A percentile compares a stretch with the other conserved stretches of the same genome.
Evolutionary conservation across 169 alveolate species (phyloP).

Genomic region (Plasmodium coatneyi): DNA sequence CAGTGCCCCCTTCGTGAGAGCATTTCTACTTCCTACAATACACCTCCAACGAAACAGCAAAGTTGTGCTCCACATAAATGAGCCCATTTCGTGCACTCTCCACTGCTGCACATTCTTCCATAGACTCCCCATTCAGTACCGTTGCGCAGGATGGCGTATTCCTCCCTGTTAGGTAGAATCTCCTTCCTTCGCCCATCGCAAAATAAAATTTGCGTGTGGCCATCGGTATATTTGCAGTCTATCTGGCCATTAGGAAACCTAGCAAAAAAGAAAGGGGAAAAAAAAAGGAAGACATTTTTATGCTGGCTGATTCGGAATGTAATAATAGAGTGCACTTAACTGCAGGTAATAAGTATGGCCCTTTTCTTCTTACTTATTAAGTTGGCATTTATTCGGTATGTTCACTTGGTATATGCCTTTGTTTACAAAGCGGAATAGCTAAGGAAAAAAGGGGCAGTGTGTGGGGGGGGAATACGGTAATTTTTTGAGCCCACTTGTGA

Average conservation of each 20-base stretch:
- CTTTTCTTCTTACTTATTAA: slow-evolving; percentile 46
- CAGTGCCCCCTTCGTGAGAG: not conserved
- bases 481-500: not conserved
- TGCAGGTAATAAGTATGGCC: not conserved
- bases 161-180: slow-evolving; percentile 71
- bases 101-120: not conserved
- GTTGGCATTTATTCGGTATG: slow-evolving; percentile 69
- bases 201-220: slow-evolving; percentile 69
- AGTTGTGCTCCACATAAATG: not conserved
- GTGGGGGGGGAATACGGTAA: not conserved
- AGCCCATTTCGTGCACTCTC: not conserved
- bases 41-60: not conserved
- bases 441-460: not conserved
- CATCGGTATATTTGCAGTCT: slow-evolving; percentile 74
- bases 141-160: slow-evolving; percentile 47
- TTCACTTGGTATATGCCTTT: slow-evolving; percentile 75
- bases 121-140: slow-evolving; percentile 9
- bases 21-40: not conserved
- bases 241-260: slow-evolving; percentile 75
- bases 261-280: not conserved
- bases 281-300: not conserved
- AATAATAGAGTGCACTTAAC: not conserved
- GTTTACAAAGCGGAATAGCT: slow-evolving; percentile 66
- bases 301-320: not conserved
- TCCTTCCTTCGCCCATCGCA: slow-evolving; percentile 68